These are phyloP conservation scores for Salix exigua DNA, from an alignment of 345 rosid species.

Conservation along the genomic window DNA sequence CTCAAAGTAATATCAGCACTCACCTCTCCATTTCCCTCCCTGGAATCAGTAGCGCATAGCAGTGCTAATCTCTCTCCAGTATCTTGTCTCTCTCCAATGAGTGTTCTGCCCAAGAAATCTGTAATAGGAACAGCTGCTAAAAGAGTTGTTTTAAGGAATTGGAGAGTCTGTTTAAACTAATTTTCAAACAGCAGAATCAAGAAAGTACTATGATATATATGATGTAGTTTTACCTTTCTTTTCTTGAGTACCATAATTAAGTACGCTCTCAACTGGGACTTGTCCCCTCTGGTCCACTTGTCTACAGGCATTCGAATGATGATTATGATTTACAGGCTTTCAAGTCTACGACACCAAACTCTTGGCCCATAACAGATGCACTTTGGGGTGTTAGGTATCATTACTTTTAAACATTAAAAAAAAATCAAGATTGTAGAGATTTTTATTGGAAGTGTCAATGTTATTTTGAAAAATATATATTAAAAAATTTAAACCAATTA, in stretches of 20 bases:
- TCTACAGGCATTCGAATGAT: too few species aligned
- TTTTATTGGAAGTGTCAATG: too few species aligned
- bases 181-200: not conserved
- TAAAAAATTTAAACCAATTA: too few species aligned
- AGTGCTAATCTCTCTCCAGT: constrained; percentile 2
- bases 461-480: too few species aligned
- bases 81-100: constrained; percentile 9
- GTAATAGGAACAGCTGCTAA: not conserved
- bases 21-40: constrained; percentile 41
- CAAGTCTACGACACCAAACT: too few species aligned
- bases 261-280: not conserved
- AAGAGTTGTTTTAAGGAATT: not conserved
- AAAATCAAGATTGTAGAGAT: too few species aligned
- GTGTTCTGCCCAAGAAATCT: not conserved
- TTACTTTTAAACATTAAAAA: too few species aligned
- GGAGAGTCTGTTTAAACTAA: not conserved
- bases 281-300: not conserved
- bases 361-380: too few species aligned
- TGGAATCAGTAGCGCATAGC: not conserved
- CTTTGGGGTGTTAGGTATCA: too few species aligned
- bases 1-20: constrained; percentile 12
- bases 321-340: too few species aligned
- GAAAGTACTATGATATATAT: not conserved
- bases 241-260: too few species aligned
- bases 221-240: not conserved